A percentile compares a stretch with the other conserved stretches of the same genome.
phyloP scores from a whole-genome alignment of 228 moss, liverwort and hornwort species.

The Sphagnum magellanicum region DNA sequence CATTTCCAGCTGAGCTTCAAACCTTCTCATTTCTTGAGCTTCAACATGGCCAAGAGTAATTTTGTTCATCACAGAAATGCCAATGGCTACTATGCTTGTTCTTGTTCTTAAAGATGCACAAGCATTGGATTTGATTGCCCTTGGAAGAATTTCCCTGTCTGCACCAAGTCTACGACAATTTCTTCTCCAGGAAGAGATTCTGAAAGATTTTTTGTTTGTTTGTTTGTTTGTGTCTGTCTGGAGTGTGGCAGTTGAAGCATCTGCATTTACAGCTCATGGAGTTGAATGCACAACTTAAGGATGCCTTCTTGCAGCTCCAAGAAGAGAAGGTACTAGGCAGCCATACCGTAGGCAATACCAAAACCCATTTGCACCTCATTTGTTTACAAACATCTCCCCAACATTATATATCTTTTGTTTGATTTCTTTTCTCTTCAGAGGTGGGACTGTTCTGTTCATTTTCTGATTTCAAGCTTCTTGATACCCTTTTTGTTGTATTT shows the following conservation, averaged over 20 bases:
- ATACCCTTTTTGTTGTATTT: no score
- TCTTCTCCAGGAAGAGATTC: not conserved
- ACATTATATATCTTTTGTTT: no score
- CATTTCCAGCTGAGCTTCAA: no score
- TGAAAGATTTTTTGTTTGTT: not conserved
- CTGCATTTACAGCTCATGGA: conserved; percentile 59
- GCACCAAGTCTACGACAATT: not conserved
- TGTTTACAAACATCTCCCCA: no score
- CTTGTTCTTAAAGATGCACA: not conserved
- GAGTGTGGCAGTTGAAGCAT: conserved; percentile 58
- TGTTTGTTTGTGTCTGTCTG: not conserved
- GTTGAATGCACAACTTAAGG: conserved; percentile 55
- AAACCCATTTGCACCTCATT: no score
- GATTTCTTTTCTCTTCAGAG: no score
- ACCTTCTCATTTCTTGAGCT: not conserved
- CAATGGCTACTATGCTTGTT: not conserved
- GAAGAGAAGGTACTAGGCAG: conserved; percentile 48
- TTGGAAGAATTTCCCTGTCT: not conserved
- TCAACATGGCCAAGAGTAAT: not conserved
- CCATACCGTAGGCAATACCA: no score
- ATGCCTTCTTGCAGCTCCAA: conserved; percentile 50
- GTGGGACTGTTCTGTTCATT: no score
- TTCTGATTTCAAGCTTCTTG: no score
- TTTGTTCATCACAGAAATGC: not conserved
- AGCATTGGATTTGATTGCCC: not conserved